These are phyloP conservation scores for Aspergillus hiratsukae DNA, from an alignment of 2,329 filamentous ascomycete genomes.

Conservation along the genomic window DNA sequence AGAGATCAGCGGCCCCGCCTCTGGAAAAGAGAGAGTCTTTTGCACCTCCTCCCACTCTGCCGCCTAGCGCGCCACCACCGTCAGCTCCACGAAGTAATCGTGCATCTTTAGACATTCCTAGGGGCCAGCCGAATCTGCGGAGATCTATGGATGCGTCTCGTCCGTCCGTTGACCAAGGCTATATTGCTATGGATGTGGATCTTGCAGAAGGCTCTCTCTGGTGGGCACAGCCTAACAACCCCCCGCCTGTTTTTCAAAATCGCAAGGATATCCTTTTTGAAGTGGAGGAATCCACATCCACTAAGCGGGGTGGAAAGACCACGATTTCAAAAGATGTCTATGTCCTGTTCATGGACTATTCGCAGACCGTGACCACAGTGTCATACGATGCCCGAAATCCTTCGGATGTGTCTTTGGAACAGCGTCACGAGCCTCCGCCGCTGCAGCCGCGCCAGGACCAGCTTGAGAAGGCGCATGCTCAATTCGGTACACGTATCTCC, in stretches of 20 bases:
- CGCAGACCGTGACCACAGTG: constrained; percentile 81
- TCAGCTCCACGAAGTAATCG: constrained; percentile 45
- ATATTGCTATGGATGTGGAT: constrained; percentile 84
- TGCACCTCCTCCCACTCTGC: constrained; percentile 46
- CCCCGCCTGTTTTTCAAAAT: constrained; percentile 76
- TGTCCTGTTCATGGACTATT: constrained; percentile 93
- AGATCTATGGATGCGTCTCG: constrained; percentile 72
- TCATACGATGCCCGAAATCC: constrained; percentile 73
- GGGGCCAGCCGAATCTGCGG: constrained; percentile 47
- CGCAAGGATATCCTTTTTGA: constrained; percentile 81
- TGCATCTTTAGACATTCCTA: constrained; percentile 62
- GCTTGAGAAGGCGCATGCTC: constrained; percentile 77
- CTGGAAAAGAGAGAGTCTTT: constrained; percentile 39
- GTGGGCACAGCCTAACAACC: constrained; percentile 78
- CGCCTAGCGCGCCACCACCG: constrained; percentile 38
- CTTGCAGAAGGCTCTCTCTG: constrained; percentile 69
- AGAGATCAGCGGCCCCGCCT: constrained; percentile 27
- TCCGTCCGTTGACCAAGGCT: constrained; percentile 71
- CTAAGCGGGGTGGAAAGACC: constrained; percentile 65
- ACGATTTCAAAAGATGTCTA: constrained; percentile 75
- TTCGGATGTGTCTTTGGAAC: constrained; percentile 69
- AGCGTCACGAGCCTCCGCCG: constrained; percentile 81
- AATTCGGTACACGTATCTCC: constrained; percentile 73
- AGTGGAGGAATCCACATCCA: constrained; percentile 69
- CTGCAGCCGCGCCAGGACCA: constrained; percentile 82